phyloP scores from a whole-genome alignment of 2,329 filamentous ascomycete species.

The Sporothrix dimorphospora region DNA sequence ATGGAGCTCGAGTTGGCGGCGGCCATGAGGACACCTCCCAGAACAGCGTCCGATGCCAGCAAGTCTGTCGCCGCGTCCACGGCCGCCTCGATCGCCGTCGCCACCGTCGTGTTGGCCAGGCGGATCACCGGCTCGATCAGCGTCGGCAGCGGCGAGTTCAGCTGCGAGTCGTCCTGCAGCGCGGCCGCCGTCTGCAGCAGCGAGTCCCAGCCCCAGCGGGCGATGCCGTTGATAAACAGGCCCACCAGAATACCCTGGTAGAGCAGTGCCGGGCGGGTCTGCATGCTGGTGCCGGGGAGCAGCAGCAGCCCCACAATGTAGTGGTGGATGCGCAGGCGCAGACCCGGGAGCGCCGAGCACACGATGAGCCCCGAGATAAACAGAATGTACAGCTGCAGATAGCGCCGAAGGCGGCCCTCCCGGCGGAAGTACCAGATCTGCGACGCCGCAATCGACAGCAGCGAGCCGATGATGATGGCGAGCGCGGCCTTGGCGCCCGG shows the following conservation, averaged over 20 bases:
- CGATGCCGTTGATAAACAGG: constrained; percentile 91
- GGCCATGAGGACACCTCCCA: not conserved
- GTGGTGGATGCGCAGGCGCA: constrained; percentile 89
- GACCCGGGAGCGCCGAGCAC: constrained; percentile 71
- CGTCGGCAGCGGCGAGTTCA: constrained; percentile 63
- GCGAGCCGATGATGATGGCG: constrained; percentile 71
- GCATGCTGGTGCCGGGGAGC: constrained; percentile 84
- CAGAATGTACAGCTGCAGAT: constrained; percentile 75
- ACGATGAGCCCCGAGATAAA: constrained; percentile 69
- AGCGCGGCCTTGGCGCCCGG: constrained; percentile 86
- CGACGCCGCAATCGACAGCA: constrained; percentile 68
- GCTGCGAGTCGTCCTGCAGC: constrained; percentile 69
- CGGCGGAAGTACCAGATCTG: constrained; percentile 87
- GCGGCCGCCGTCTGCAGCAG: constrained; percentile 80
- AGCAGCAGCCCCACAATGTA: constrained; percentile 89
- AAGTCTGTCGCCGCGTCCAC: not conserved
- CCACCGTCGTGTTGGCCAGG: constrained; percentile 36
- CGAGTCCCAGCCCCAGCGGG: constrained; percentile 89
- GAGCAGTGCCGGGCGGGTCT: constrained; percentile 79
- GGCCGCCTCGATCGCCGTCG: constrained; percentile 30
- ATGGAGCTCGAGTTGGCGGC: constrained; percentile 63
- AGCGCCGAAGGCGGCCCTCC: constrained; percentile 77
- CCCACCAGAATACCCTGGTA: constrained; percentile 91
- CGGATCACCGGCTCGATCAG: constrained; percentile 54
- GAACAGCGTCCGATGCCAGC: not conserved